Conservation (phyloP, 768 basidiomycete genomes). For the Hygrocybe punicea region DNA sequence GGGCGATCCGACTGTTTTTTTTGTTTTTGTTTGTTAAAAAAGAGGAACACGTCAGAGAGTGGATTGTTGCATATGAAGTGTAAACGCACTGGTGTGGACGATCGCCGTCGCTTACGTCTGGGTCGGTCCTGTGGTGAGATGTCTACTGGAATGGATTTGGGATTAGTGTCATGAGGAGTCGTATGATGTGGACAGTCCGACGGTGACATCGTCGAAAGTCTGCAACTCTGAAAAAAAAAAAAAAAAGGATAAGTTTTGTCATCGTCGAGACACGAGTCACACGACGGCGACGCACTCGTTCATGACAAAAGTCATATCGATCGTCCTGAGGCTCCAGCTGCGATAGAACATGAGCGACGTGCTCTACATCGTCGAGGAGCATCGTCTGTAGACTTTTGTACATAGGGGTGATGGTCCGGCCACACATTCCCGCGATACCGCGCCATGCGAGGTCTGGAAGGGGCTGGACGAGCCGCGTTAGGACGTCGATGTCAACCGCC, state of each 20-base stretch:
- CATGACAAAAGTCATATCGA: slow-evolving; percentile 6
- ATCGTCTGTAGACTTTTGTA: slow-evolving; percentile 36
- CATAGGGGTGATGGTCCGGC: slow-evolving; percentile 30
- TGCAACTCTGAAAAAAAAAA: no score
- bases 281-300: slow-evolving; percentile 3
- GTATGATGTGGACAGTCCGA: background rate
- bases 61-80: background rate
- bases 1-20: slow-evolving; percentile 16
- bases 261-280: no score
- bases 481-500: slow-evolving; percentile 29
- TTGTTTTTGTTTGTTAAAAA: no score
- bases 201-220: no score
- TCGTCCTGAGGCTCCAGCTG: slow-evolving; percentile 33
- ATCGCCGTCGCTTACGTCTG: slow-evolving; percentile 22
- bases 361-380: slow-evolving; percentile 39
- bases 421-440: slow-evolving; percentile 27
- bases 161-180: no score
- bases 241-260: no score
- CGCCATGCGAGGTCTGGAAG: slow-evolving; percentile 29
- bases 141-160: background rate
- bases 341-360: slow-evolving; percentile 41
- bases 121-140: slow-evolving; percentile 6
- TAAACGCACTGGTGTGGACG: slow-evolving; percentile 18
- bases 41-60: background rate
- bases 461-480: slow-evolving; percentile 21